Conservation (phyloP, 2,329 filamentous ascomycete species). For the Penicillium glabrum region DNA sequence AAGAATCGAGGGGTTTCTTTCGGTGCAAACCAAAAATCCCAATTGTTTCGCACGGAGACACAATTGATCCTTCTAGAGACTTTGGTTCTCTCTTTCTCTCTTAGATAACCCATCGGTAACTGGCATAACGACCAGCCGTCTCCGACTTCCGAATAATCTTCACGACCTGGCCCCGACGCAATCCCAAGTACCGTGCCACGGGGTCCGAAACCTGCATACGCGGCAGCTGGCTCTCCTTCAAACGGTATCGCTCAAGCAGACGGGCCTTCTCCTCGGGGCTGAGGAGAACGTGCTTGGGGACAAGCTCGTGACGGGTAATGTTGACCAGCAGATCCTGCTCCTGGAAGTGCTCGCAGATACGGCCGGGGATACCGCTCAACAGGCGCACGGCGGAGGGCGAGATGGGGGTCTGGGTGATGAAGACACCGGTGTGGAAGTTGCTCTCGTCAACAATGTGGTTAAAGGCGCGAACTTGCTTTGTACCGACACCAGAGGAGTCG, state of each 20-base stretch:
- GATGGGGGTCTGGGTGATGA: constrained; percentile 79
- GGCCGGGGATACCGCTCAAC: constrained; percentile 73
- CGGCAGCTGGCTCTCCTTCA: constrained; percentile 97
- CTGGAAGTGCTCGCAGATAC: constrained; percentile 89
- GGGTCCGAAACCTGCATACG: constrained; percentile 89
- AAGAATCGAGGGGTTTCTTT: neutral
- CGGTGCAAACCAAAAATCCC: neutral
- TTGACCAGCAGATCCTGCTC: constrained; percentile 96
- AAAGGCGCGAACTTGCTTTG: constrained; percentile 89
- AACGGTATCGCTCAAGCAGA: constrained; percentile 81
- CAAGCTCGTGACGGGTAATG: constrained; percentile 95
- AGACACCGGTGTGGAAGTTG: constrained; percentile 85
- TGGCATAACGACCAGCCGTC: constrained; percentile 93
- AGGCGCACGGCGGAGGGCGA: constrained; percentile 86
- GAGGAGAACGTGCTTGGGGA: constrained; percentile 88
- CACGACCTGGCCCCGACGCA: constrained; percentile 90
- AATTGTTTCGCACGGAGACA: neutral
- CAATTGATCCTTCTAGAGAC: neutral
- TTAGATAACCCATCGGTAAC: constrained; percentile 72
- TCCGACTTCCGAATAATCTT: constrained; percentile 97
- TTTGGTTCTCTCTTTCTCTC: neutral
- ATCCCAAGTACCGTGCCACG: constrained; percentile 84
- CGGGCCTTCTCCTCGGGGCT: constrained; percentile 86
- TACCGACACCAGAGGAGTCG: constrained; percentile 72
- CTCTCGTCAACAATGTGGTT: constrained; percentile 76